A percentile compares a stretch with the other conserved stretches of the same genome.
phyloP scores from a whole-genome alignment of 140 eudicot species.

The Stevia rebaudiana region DNA sequence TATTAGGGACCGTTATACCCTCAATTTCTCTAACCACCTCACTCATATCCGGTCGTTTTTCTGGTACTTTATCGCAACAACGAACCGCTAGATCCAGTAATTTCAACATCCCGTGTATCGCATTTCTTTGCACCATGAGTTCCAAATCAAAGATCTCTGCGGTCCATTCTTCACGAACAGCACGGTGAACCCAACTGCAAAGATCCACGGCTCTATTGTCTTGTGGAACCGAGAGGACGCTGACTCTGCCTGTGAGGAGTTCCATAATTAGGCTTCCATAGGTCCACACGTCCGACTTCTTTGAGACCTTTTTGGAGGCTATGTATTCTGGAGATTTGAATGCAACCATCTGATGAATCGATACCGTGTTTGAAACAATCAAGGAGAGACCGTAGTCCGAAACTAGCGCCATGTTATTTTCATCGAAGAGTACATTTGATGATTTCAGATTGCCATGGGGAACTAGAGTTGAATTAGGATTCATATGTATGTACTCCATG shows the following conservation, averaged over 20 bases:
- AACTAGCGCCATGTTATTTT: constrained; percentile 37
- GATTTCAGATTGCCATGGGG: constrained; percentile 74
- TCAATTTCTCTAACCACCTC: constrained; percentile 58
- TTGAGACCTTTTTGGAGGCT: constrained; percentile 39
- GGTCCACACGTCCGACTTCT: constrained; percentile 68
- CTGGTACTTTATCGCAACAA: constrained; percentile 61
- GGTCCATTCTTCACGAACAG: constrained; percentile 90
- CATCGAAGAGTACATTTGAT: constrained; percentile 64
- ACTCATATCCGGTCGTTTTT: constrained; percentile 55
- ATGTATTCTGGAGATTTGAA: constrained; percentile 59
- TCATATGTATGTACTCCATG: constrained; percentile 54
- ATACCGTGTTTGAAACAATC: constrained; percentile 42
- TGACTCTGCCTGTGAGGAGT: constrained; percentile 50
- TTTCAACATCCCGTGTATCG: constrained; percentile 54
- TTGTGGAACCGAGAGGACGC: constrained; percentile 43
- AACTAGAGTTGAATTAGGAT: constrained; percentile 32
- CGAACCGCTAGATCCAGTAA: constrained; percentile 54
- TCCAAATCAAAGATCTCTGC: constrained; percentile 81
- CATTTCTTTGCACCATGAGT: constrained; percentile 48
- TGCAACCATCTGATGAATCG: constrained; percentile 50
- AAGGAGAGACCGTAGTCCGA: constrained; percentile 61
- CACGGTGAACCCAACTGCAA: constrained; percentile 72
- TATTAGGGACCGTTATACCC: constrained; percentile 29
- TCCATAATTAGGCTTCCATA: constrained; percentile 65
- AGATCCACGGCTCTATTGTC: constrained; percentile 63